Conservation (phyloP, 2,329 filamentous ascomycete species). For the Tympanopsis confertula region DNA sequence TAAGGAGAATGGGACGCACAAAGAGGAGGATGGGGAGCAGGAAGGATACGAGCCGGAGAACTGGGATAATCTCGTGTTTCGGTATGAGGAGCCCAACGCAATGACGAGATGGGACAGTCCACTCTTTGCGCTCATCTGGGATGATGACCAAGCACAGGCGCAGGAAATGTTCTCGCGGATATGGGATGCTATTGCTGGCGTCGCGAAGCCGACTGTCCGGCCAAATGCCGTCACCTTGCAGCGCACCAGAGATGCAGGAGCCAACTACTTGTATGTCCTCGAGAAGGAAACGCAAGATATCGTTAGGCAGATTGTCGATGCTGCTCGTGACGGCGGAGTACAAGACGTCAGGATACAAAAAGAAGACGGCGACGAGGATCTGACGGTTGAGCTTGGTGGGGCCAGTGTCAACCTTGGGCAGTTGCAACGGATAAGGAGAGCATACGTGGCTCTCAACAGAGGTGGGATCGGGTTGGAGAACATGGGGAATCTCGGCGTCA, state of each 20-base stretch:
- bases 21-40: conserved; percentile 9
- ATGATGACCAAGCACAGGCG: conserved; percentile 55
- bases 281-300: conserved; percentile 71
- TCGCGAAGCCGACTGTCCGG: conserved; percentile 48
- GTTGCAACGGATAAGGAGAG: conserved; percentile 65
- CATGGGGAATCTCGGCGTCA: conserved; percentile 38
- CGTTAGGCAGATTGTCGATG: conserved; percentile 53
- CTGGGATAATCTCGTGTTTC: conserved; percentile 70
- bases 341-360: conserved; percentile 6
- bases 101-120: conserved; percentile 80
- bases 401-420: conserved; percentile 61
- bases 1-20: conserved; percentile 19
- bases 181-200: conserved; percentile 64
- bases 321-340: too few species aligned
- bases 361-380: conserved; percentile 26
- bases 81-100: conserved; percentile 76
- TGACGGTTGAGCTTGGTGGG: conserved; percentile 47
- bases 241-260: conserved; percentile 45
- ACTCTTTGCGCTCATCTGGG: conserved; percentile 67
- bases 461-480: conserved; percentile 50
- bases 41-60: conserved; percentile 42
- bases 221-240: conserved; percentile 68
- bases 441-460: conserved; percentile 67
- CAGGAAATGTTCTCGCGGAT: conserved; percentile 47
- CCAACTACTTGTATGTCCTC: conserved; percentile 70